phyloP scores from a whole-genome alignment of 495 filamentous ascomycete species.

The Platismatia glauca region DNA sequence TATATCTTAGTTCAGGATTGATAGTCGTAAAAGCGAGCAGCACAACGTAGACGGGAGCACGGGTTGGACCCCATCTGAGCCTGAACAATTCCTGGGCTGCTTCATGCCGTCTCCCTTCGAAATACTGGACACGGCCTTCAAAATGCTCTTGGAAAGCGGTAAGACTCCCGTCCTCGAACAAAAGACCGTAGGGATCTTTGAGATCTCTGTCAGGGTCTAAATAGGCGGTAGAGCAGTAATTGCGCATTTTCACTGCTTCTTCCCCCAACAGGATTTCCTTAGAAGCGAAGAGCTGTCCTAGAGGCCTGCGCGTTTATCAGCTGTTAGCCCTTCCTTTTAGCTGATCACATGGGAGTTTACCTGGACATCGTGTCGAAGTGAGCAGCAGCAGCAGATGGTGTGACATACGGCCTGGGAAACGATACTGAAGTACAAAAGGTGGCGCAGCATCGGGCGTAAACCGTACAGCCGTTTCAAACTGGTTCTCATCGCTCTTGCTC shows the following conservation, averaged over 20 bases:
- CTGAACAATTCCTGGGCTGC: constrained; percentile 1
- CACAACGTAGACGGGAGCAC: neutral
- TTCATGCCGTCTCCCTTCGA: neutral
- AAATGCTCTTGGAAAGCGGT: neutral
- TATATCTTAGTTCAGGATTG: neutral
- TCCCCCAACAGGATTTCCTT: neutral
- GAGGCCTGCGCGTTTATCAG: neutral
- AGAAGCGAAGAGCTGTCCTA: neutral
- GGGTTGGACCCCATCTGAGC: neutral
- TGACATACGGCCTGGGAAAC: neutral
- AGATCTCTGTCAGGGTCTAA: neutral
- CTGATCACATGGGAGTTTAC: neutral
- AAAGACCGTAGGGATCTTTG: neutral
- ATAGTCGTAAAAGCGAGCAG: neutral
- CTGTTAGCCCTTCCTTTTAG: neutral
- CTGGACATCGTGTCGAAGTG: neutral
- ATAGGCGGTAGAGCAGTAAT: neutral
- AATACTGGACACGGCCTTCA: neutral
- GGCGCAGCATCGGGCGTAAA: neutral
- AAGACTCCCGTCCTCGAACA: neutral
- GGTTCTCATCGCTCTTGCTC: neutral
- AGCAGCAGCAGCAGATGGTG: neutral
- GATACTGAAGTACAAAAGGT: neutral
- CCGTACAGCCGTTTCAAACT: neutral
- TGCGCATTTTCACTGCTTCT: neutral